Percentiles rank a stretch among this genome's conserved stretches.
phyloP scores from a whole-genome alignment of 129 eudicot genomes.

The Rutidosis leptorrhynchoides region DNA sequence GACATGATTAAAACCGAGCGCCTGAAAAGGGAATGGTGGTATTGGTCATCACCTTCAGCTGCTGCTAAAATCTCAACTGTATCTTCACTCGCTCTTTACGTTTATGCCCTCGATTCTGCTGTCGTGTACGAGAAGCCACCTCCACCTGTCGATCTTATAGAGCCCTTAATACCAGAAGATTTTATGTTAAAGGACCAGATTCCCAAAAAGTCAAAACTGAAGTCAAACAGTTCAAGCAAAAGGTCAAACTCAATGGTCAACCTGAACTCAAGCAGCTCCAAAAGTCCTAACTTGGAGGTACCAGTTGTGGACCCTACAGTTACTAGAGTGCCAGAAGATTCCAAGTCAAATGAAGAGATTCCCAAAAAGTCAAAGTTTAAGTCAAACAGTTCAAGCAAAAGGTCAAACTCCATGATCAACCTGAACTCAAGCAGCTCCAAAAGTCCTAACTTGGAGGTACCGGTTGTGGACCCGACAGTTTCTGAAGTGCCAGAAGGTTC shows the following conservation, averaged over 20 bases:
- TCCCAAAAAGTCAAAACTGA: constrained; percentile 8
- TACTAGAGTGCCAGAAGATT: not conserved
- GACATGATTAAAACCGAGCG: constrained; percentile 71
- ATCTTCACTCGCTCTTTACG: constrained; percentile 64
- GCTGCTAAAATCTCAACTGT: constrained; percentile 64
- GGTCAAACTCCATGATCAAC: not conserved
- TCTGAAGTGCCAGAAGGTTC: not conserved
- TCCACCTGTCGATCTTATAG: constrained; percentile 17
- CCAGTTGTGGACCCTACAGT: constrained; percentile 6
- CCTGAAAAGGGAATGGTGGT: constrained; percentile 85
- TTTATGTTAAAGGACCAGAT: not conserved
- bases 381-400: too few relatives aligned
- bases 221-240: too few relatives aligned
- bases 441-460: not conserved
- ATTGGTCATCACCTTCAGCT: constrained; percentile 85
- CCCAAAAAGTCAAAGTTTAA: not conserved
- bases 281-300: too few relatives aligned
- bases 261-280: not conserved
- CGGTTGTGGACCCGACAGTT: constrained; percentile 12
- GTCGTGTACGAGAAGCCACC: constrained; percentile 46
- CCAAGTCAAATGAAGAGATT: constrained; percentile 3
- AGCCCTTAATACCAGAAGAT: not conserved
- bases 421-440: not conserved
- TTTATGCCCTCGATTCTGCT: constrained; percentile 67
- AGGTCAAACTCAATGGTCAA: not conserved